phyloP scores from a whole-genome alignment of 1,139 yeast species.

The Debaryomycetaceae sp. region DNA sequence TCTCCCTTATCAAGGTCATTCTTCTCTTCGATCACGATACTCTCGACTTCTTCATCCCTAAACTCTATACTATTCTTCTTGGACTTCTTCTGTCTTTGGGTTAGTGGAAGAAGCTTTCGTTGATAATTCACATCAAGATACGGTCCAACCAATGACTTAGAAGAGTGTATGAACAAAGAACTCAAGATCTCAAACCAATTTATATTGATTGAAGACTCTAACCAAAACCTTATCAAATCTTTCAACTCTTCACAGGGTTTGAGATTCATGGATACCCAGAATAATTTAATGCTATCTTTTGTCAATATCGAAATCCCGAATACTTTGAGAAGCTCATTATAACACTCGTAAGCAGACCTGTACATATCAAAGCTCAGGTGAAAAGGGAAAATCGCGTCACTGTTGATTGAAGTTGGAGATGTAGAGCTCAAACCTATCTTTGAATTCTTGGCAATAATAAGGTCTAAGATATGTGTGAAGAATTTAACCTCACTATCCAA shows the following conservation, averaged over 20 bases:
- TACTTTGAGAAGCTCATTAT: constrained; percentile 38
- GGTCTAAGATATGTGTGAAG: constrained; percentile 28
- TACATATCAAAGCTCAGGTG: constrained; percentile 35
- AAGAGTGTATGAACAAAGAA: constrained; percentile 35
- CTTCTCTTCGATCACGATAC: constrained; percentile 32
- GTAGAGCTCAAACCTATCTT: constrained; percentile 33
- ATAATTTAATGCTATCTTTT: constrained; percentile 34
- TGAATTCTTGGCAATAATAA: constrained; percentile 35
- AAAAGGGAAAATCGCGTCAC: constrained; percentile 38
- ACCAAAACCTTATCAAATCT: constrained; percentile 35
- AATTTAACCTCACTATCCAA: constrained; percentile 29
- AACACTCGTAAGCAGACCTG: constrained; percentile 36
- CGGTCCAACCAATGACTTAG: constrained; percentile 36
- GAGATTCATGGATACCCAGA: constrained; percentile 45
- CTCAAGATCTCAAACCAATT: constrained; percentile 42
- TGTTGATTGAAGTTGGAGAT: constrained; percentile 33
- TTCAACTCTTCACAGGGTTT: constrained; percentile 38
- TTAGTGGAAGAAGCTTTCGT: constrained; percentile 42
- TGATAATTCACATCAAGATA: constrained; percentile 38
- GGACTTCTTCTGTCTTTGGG: constrained; percentile 42
- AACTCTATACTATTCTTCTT: constrained; percentile 31
- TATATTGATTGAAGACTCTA: constrained; percentile 34
- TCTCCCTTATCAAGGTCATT: constrained; percentile 45
- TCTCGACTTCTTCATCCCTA: constrained; percentile 45
- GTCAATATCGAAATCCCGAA: constrained; percentile 30